Base-by-base conservation (phyloP, 2,329 filamentous ascomycete species). In the Alternaria brassicae region DNA sequence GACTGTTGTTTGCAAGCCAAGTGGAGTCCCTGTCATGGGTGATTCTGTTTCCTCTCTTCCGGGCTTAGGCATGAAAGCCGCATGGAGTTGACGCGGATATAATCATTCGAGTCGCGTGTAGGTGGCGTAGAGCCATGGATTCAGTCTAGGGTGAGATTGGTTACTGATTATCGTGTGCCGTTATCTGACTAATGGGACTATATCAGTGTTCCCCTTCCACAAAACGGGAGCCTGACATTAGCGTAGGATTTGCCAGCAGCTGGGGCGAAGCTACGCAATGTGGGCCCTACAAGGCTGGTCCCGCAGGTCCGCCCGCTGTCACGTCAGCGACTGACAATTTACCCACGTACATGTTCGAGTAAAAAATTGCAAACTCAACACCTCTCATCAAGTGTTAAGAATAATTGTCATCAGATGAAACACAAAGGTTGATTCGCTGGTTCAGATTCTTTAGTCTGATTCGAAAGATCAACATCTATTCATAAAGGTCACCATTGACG, bases 361-460 rank as follows among this genome's bases (percentile, higher is more conserved):
- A 37, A 37, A 19, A 37, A 3, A 10, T 1, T 8, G 5, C 36
- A 19, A 4, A 10, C 0, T 10, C n/a, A 4, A 19, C n/a, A 1
- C 19, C n/a, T 37, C 1, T 10, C 3, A 0, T 37, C 36, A 8
- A 1, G 0, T 12, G 8, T 19, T 9, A 4, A 7, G 7, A 10
- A 37, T 10, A 19, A 0, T 19, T 4, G n/a, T 37, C 0, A 17
- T 3, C 1, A 3, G 8, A 3, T 19, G 3, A 0, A 19, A 19
- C 10, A 1, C 9, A 10, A 19, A 3, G 0, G 3, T 37, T 19
- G 4, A 27, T 8, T 27, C 25, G 8, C n/a, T n/a, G n/a, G n/a
- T n/a, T n/a, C n/a, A n/a, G n/a, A n/a, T n/a, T n/a, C n/a, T n/a
- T n/a, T n/a, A n/a, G n/a, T n/a, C n/a, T n/a, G n/a, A n/a, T n/a